phyloP scores from a whole-genome alignment of 495 filamentous ascomycete species.

The Annulohypoxylon maeteangense region DNA sequence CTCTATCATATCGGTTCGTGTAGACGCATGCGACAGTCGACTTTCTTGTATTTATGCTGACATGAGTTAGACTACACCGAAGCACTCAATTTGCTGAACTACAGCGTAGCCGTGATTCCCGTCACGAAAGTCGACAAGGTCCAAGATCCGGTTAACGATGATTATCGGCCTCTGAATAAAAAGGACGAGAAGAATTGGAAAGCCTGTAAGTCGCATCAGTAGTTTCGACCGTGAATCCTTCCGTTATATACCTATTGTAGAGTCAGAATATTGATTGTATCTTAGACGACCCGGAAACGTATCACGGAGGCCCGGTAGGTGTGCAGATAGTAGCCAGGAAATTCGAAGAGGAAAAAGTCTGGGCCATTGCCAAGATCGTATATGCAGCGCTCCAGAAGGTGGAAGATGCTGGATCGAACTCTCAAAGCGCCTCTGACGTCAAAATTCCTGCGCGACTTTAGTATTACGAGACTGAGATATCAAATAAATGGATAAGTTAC shows the following conservation, averaged over 20 bases:
- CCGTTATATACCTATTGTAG: too few species aligned
- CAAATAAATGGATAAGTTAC: not conserved
- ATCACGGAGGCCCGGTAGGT: constrained; percentile 59
- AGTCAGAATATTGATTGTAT: constrained; percentile 14
- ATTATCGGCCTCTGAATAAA: constrained; percentile 49
- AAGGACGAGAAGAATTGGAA: constrained; percentile 52
- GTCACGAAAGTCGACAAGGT: constrained; percentile 57
- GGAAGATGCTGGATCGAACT: not conserved
- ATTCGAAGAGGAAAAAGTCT: constrained; percentile 61
- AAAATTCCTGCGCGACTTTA: constrained; percentile 1
- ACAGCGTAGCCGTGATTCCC: constrained; percentile 52
- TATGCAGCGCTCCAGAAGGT: constrained; percentile 27
- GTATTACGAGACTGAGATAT: not conserved
- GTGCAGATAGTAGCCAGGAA: constrained; percentile 61
- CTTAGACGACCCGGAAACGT: constrained; percentile 57
- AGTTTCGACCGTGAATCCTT: not conserved
- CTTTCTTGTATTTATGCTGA: not conserved
- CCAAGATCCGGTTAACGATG: constrained; percentile 44
- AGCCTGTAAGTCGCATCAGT: constrained; percentile 43
- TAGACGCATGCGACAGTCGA: not conserved
- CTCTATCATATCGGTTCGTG: constrained; percentile 40
- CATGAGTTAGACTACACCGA: constrained; percentile 46
- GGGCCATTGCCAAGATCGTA: constrained; percentile 50
- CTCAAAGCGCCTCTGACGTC: not conserved
- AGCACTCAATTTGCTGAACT: constrained; percentile 47